Conservation (phyloP, 2,329 filamentous ascomycete species). For the Fusarium secorum region DNA sequence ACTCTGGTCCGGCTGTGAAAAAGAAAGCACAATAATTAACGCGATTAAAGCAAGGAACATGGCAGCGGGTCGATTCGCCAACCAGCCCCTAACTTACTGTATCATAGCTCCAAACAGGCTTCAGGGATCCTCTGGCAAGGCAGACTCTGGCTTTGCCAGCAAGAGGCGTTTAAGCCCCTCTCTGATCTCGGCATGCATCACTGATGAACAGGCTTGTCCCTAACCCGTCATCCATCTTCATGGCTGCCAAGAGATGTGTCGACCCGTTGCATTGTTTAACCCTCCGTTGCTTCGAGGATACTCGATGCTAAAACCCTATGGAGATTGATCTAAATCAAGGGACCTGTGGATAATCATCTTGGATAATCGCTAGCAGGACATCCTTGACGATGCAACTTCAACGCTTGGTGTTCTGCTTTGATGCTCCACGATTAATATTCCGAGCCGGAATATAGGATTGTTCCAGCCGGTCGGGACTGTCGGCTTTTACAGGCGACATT, state of each 20-base stretch:
- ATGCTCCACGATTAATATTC: not conserved
- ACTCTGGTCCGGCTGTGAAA: not conserved
- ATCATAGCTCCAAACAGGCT: conserved; percentile 9
- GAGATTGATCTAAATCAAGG: conserved; percentile 1
- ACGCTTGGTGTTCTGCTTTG: not conserved
- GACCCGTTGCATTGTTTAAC: conserved; percentile 3
- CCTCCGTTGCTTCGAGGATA: not conserved
- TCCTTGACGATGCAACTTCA: not conserved
- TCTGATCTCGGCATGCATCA: not conserved
- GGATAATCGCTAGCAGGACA: not conserved
- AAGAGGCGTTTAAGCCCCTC: not conserved
- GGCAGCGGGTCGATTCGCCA: conserved; percentile 13
- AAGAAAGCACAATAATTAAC: conserved; percentile 3
- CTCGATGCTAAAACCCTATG: conserved; percentile 3
- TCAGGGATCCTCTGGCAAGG: conserved; percentile 11
- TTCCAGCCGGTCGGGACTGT: not conserved
- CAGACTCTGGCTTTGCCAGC: not conserved
- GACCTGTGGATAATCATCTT: conserved; percentile 8
- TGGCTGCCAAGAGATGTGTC: conserved; percentile 17
- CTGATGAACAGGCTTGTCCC: not conserved
- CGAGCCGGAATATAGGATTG: not conserved
- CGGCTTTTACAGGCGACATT: not conserved
- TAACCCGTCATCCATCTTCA: not conserved
- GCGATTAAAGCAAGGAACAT: conserved; percentile 5
- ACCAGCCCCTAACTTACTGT: not conserved